Conservation (phyloP, 768 basidiomycete genomes). For the Chalciporus chontae region DNA sequence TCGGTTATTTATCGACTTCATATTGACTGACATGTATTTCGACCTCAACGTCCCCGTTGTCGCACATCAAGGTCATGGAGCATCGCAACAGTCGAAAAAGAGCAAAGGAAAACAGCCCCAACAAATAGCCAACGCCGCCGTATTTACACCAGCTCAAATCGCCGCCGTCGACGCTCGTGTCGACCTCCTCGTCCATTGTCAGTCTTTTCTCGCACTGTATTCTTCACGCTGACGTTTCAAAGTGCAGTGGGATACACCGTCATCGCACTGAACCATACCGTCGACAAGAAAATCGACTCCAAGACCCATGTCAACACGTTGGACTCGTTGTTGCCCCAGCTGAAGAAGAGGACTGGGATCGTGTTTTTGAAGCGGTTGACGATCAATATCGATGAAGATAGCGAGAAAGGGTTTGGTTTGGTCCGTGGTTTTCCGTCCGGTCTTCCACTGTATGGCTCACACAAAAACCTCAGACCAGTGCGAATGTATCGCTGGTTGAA, state of each 20-base stretch:
- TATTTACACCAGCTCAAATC: conserved; percentile 57
- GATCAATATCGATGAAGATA: conserved; percentile 78
- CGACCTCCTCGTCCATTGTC: conserved; percentile 71
- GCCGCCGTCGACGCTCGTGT: conserved; percentile 56
- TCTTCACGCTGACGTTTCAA: conserved; percentile 4
- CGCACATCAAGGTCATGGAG: conserved; percentile 16
- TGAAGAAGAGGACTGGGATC: conserved; percentile 56
- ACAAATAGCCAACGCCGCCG: conserved; percentile 33
- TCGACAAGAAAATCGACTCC: conserved; percentile 67
- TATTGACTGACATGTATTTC: conserved; percentile 49
- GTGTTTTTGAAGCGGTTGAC: conserved; percentile 73
- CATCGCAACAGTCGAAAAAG: conserved; percentile 21
- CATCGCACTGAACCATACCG: conserved; percentile 70
- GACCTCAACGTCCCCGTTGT: conserved; percentile 62
- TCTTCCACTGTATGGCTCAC: neutral
- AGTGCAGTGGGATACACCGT: conserved; percentile 81
- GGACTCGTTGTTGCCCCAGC: conserved; percentile 52
- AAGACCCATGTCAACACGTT: conserved; percentile 67
- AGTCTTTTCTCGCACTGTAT: conserved; percentile 24
- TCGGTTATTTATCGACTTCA: no score
- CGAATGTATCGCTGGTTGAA: no score
- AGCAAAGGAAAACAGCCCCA: conserved; percentile 28
- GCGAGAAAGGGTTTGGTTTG: conserved; percentile 82
- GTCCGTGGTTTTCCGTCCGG: conserved; percentile 37
- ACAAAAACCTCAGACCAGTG: neutral